These are phyloP conservation scores for Westerdykella ornata DNA, from an alignment of 2,329 filamentous ascomycete species.

Conservation along the genomic window DNA sequence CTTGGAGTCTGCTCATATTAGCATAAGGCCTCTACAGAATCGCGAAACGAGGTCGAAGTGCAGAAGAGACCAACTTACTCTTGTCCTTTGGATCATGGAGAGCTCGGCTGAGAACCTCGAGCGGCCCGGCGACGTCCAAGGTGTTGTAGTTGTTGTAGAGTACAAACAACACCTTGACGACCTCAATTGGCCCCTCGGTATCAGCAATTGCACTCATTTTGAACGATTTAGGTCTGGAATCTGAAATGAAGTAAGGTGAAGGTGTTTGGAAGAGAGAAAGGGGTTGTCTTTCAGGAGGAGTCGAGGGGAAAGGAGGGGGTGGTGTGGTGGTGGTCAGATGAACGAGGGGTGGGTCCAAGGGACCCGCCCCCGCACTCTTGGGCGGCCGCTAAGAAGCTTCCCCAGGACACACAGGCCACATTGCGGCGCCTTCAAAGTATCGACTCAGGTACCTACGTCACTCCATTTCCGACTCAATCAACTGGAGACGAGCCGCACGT, in stretches of 20 bases:
- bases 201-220: conserved; percentile 39
- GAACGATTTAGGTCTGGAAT: conserved; percentile 11
- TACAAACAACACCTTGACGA: conserved; percentile 57
- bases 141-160: conserved; percentile 52
- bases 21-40: conserved; percentile 5
- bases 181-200: conserved; percentile 45
- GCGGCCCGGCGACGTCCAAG: conserved; percentile 52
- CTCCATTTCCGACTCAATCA: too few species aligned
- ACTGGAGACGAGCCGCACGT: too few species aligned
- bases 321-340: conserved; percentile 1
- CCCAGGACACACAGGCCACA: too few species aligned
- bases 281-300: neutral
- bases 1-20: conserved; percentile 41
- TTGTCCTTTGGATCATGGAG: conserved; percentile 50
- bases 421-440: too few species aligned
- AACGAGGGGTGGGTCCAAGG: neutral
- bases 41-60: neutral
- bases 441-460: too few species aligned
- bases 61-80: conserved; percentile 31
- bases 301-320: neutral
- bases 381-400: too few species aligned
- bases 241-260: conserved; percentile 1
- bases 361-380: too few species aligned
- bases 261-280: neutral
- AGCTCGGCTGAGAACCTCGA: conserved; percentile 52